Conservation (phyloP, 2,329 filamentous ascomycete species). For the Aspergillus aculeatinus region DNA sequence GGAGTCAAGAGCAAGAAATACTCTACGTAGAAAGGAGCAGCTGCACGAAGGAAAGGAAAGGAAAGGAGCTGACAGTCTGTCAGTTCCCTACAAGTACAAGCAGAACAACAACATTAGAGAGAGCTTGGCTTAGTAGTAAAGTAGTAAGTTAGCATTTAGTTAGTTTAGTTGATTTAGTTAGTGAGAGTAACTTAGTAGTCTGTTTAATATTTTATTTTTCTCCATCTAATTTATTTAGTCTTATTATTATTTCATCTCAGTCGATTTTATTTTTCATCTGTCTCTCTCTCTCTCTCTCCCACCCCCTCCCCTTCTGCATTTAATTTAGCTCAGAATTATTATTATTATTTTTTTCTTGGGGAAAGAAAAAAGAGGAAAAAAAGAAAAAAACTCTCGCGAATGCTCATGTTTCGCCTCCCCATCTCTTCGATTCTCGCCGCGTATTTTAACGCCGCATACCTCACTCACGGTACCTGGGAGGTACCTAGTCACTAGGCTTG, state of each 20-base stretch:
- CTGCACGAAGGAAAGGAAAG: background rate
- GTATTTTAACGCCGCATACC: conserved; percentile 7
- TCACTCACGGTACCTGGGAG: background rate
- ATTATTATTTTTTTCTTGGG: background rate
- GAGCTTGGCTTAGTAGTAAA: background rate
- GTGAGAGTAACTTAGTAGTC: background rate
- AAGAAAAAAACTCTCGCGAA: too few species aligned
- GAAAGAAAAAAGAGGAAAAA: too few species aligned
- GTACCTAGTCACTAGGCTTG: conserved; percentile 3
- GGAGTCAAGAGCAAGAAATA: conserved; percentile 5
- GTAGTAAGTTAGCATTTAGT: too few species aligned
- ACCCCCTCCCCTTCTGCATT: background rate
- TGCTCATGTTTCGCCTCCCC: background rate
- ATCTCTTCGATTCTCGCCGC: background rate
- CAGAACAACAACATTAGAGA: background rate
- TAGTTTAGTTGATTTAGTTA: too few species aligned
- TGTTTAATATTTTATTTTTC: conserved; percentile 1
- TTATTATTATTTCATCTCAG: background rate
- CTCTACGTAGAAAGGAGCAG: background rate
- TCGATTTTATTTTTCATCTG: background rate
- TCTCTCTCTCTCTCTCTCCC: too few species aligned
- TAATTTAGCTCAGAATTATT: background rate
- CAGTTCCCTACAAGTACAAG: background rate
- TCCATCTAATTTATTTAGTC: background rate
- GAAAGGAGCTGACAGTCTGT: background rate